A percentile compares a stretch with the other conserved stretches of the same genome.
Conservation (phyloP, 1,139 yeast species). For the Zygoascus meyerae region DNA sequence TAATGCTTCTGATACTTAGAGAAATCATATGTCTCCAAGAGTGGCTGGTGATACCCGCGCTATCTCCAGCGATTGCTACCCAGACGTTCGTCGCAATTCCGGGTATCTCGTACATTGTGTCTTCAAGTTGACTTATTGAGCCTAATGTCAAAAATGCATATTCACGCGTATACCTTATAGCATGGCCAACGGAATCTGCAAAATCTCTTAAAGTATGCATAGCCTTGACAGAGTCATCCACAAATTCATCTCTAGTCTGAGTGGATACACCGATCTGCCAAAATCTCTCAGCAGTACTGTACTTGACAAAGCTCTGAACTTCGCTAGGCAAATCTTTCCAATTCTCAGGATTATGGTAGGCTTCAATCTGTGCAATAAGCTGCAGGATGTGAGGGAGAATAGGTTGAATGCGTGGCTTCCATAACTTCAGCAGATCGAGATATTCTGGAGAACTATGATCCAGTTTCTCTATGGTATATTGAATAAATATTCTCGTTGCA, state of each 20-base stretch:
- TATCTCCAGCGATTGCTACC: slow-evolving; percentile 83
- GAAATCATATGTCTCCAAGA: slow-evolving; percentile 97
- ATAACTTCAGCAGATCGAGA: slow-evolving; percentile 61
- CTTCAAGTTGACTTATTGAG: slow-evolving; percentile 84
- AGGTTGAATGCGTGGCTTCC: slow-evolving; percentile 93
- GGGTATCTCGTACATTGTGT: slow-evolving; percentile 81
- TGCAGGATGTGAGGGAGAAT: slow-evolving; percentile 87
- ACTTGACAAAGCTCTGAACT: slow-evolving; percentile 83
- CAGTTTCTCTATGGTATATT: slow-evolving; percentile 88
- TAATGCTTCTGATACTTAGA: slow-evolving; percentile 76
- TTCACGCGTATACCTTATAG: slow-evolving; percentile 90
- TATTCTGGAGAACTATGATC: slow-evolving; percentile 74
- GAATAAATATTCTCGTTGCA: slow-evolving; percentile 91
- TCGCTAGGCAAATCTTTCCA: slow-evolving; percentile 85
- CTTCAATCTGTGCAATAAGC: slow-evolving; percentile 81
- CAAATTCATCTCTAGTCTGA: slow-evolving; percentile 88
- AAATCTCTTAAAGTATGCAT: slow-evolving; percentile 90
- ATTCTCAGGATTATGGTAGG: slow-evolving; percentile 88
- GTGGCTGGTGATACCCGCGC: slow-evolving; percentile 82
- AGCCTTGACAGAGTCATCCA: slow-evolving; percentile 91
- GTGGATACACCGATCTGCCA: slow-evolving; percentile 99
- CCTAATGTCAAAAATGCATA: slow-evolving; percentile 89
- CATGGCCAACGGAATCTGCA: slow-evolving; percentile 98
- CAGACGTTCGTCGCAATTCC: slow-evolving; percentile 68
- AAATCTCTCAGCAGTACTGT: slow-evolving; percentile 85